These are phyloP conservation scores for Sisymbrium altissimum DNA, from an alignment of 345 rosid species.

Conservation along the genomic window DNA sequence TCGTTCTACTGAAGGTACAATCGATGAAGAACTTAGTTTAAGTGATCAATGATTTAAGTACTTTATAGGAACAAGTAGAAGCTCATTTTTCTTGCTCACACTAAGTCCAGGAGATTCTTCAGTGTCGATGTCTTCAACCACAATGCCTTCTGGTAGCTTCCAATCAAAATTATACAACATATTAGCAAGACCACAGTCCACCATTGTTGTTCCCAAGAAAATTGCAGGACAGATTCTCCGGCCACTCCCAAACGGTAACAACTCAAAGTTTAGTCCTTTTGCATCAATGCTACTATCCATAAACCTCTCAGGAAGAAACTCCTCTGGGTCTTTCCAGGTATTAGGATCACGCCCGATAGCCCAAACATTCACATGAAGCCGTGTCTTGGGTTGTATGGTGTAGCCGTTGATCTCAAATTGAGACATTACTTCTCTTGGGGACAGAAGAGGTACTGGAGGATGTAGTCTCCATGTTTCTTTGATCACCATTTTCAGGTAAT, in stretches of 20 bases:
- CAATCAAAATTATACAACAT: background rate
- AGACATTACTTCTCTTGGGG: background rate
- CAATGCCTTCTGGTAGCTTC: background rate
- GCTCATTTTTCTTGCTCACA: background rate
- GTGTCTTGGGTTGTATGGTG: background rate
- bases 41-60: background rate
- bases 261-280: background rate
- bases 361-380: background rate
- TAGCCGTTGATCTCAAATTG: conserved; percentile 1
- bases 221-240: background rate
- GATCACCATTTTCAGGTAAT: background rate
- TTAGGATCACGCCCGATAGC: conserved; percentile 8
- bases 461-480: conserved; percentile 6
- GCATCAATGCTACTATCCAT: background rate
- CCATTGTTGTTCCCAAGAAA: background rate
- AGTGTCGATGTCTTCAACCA: background rate
- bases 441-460: conserved; percentile 3
- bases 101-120: background rate
- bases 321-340: conserved; percentile 1
- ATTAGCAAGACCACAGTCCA: background rate
- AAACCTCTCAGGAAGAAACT: conserved; percentile 9
- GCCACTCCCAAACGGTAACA: conserved; percentile 1
- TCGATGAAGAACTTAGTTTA: background rate
- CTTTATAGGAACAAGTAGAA: background rate
- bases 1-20: no score